Base-by-base conservation (phyloP, 2,329 filamentous ascomycete species). In the Neonectria hederae region DNA sequence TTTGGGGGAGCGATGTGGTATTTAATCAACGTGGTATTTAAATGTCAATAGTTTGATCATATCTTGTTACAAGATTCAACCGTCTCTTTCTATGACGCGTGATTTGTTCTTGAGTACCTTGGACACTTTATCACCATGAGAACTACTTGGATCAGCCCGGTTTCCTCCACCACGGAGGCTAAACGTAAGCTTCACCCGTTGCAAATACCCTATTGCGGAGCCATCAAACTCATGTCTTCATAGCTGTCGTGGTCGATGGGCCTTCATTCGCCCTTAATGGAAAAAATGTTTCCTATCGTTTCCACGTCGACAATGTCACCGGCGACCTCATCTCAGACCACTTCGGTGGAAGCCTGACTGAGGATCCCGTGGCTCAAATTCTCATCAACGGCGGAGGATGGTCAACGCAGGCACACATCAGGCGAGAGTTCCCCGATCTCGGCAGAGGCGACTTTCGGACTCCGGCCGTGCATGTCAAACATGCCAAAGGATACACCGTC, bases 361-460 rank as follows among this genome's bases (percentile, higher is more conserved):
- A 89, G 54, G 81, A 85, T 6, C 69, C 70, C n/a, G 57, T 84
- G 2, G 81, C 83, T 0, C 78, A 80, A 1, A 78, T 81, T 40
- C 72, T 68, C 8, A 65, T 61, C 4, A 72, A 73, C 14, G 69
- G 71, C 7, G 67, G 82, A 19, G 89, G 89, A 48, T 90, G 88
- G 88, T 83, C 38, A 77, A 82, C 32, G 72, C 80, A 53, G 75
- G 83, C 83, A 11, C 86, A 85, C 45, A 73, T 83, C 17, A 83
- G 86, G 17, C 84, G 89, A 28, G 89, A 90, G 72, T 90, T 89
- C 58, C 89, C 89, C 2, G 88, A 91, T 63, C 78, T 88, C 5
- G 88, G 89, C 1, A 83, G 88, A 8, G 88, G 88, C 17, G 89
- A 91, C 71, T 88, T 89, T 67, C 83, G 89, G 4, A 77, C 84